Evolutionary conservation across 495 filamentous ascomycete genomes (phyloP).

Genomic region (Amorphotheca resinae): DNA sequence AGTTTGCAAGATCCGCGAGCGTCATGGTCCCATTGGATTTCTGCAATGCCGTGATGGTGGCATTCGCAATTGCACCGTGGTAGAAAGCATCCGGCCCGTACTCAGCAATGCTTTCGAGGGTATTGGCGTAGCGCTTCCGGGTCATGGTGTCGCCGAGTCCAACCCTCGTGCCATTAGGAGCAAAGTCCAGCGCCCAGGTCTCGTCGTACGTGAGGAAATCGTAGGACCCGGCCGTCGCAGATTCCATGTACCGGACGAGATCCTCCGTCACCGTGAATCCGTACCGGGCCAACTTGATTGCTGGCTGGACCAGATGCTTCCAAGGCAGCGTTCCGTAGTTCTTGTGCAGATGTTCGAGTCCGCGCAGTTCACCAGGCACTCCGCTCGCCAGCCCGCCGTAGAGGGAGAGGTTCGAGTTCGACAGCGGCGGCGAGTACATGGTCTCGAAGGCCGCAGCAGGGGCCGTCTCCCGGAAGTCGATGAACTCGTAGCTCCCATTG

Average conservation of each 20-base stretch:
- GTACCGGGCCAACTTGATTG: conserved; percentile 56
- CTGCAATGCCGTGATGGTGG: conserved; percentile 55
- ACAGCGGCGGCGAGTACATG: conserved; percentile 53
- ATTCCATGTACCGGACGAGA: conserved; percentile 54
- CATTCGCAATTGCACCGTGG: conserved; percentile 46
- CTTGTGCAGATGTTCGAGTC: conserved; percentile 62
- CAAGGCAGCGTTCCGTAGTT: conserved; percentile 61
- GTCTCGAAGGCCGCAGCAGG: conserved; percentile 63
- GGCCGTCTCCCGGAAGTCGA: conserved; percentile 81
- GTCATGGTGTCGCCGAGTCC: conserved; percentile 67
- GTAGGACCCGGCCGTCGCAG: conserved; percentile 14
- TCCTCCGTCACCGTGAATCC: conserved; percentile 61
- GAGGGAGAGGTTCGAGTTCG: conserved; percentile 27
- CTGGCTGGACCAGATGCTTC: conserved; percentile 53
- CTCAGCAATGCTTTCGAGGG: conserved; percentile 59
- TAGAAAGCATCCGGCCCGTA: conserved; percentile 68
- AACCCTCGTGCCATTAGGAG: conserved; percentile 55
- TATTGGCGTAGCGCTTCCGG: conserved; percentile 62
- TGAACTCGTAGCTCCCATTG: conserved; percentile 54
- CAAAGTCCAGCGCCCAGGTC: conserved; percentile 77
- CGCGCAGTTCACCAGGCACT: conserved; percentile 73
- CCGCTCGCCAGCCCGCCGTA: conserved; percentile 62
- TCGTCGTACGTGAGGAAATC: conserved; percentile 64
- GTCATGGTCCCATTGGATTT: conserved; percentile 70
- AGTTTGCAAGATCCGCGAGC: conserved; percentile 58